phyloP scores from a whole-genome alignment of 306 rosid genomes.

The Cicer yamashitae region DNA sequence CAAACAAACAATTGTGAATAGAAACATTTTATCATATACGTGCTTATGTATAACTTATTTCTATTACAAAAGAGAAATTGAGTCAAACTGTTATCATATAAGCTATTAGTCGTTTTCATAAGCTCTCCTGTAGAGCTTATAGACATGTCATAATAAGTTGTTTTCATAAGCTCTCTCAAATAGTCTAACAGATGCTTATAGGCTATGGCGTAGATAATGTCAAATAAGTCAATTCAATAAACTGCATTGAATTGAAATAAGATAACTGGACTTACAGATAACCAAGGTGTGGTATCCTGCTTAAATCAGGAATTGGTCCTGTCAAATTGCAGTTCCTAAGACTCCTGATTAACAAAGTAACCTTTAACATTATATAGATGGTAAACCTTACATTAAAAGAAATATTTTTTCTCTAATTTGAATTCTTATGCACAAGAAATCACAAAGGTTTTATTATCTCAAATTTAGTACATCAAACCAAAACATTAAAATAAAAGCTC shows the following conservation, averaged over 20 bases:
- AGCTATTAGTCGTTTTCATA: too few species aligned
- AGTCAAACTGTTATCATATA: too few species aligned
- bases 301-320: slow-evolving; percentile 85
- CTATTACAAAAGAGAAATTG: too few species aligned
- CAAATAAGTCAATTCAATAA: neutral
- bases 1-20: slow-evolving; percentile 38
- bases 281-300: slow-evolving; percentile 59
- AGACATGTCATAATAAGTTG: too few species aligned
- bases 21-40: slow-evolving; percentile 6
- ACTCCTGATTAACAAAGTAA: slow-evolving; percentile 65
- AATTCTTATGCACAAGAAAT: neutral
- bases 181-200: too few species aligned
- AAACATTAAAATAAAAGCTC: neutral
- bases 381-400: neutral
- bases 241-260: slow-evolving; percentile 17
- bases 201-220: too few species aligned
- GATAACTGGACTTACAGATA: slow-evolving; percentile 67
- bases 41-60: too few species aligned
- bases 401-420: neutral
- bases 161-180: too few species aligned
- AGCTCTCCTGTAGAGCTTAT: too few species aligned
- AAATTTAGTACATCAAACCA: neutral
- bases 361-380: neutral
- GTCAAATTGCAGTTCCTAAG: slow-evolving; percentile 84
- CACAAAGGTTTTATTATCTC: neutral